These are phyloP conservation scores for Amaranthus cruentus DNA, from an alignment of 148 eudicot species.

Conservation along the genomic window DNA sequence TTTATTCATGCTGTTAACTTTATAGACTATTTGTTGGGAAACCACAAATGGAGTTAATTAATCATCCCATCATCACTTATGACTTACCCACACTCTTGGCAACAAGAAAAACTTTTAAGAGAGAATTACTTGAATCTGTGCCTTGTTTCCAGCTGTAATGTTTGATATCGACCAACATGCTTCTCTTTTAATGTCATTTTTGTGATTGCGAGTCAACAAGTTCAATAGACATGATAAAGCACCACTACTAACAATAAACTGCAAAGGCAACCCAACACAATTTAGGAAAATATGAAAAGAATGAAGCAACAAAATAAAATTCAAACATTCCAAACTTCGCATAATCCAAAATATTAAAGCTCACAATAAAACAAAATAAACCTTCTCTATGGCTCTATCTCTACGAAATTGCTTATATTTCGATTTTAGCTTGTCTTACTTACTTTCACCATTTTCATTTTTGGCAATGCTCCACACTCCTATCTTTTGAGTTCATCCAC, in stretches of 20 bases:
- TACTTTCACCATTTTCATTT: too few species aligned
- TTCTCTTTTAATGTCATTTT: constrained; percentile 77
- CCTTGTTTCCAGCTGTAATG: constrained; percentile 68
- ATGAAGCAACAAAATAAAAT: neutral
- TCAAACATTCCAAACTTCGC: neutral
- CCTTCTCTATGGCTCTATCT: too few species aligned
- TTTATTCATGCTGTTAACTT: too few species aligned
- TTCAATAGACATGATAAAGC: constrained; percentile 48
- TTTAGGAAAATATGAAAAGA: neutral
- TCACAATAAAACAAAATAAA: neutral
- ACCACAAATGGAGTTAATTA: too few species aligned
- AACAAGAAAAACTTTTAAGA: too few species aligned
- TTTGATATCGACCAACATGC: constrained; percentile 81
- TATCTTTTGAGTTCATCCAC: too few species aligned
- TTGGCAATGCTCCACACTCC: too few species aligned
- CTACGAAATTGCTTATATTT: too few species aligned
- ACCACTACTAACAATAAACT: constrained; percentile 55
- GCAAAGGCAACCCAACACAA: constrained; percentile 5
- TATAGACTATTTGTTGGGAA: too few species aligned
- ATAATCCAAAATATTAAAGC: neutral
- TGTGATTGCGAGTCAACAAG: constrained; percentile 58
- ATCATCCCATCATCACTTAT: too few species aligned
- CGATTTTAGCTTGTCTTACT: too few species aligned
- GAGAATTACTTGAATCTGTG: constrained; percentile 52
- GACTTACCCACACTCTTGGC: too few species aligned